Conservation (phyloP, 108 stramenopile genomes). For the Skeletonema marinoi region DNA sequence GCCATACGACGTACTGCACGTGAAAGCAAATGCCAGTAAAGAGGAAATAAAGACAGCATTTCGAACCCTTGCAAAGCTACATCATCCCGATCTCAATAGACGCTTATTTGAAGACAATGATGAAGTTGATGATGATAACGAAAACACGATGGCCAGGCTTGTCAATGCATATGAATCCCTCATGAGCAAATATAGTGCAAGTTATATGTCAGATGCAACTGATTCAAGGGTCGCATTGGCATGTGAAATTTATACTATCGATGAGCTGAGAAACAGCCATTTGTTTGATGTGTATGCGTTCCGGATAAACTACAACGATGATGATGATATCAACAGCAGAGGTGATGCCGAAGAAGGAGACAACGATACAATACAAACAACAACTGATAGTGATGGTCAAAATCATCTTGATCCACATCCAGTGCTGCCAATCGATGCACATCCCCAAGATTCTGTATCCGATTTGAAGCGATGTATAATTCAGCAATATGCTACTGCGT, state of each 20-base stretch:
- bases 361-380: background rate
- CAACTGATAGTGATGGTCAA: background rate
- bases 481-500: background rate
- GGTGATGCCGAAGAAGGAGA: background rate
- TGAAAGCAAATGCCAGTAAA: slow-evolving; percentile 1
- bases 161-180: slow-evolving; percentile 33
- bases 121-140: background rate
- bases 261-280: slow-evolving; percentile 19
- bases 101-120: background rate
- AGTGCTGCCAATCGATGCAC: slow-evolving; percentile 7
- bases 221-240: slow-evolving; percentile 38
- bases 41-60: slow-evolving; percentile 2
- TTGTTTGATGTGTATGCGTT: slow-evolving; percentile 36
- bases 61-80: slow-evolving; percentile 14
- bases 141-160: slow-evolving; percentile 29
- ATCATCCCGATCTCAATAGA: slow-evolving; percentile 22
- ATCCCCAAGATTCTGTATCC: slow-evolving; percentile 40
- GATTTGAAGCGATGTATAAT: slow-evolving; percentile 33
- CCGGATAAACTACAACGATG: background rate
- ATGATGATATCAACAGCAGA: background rate
- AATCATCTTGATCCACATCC: background rate
- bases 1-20: background rate
- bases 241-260: slow-evolving; percentile 38
- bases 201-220: background rate
- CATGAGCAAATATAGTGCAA: slow-evolving; percentile 22